phyloP scores from a whole-genome alignment of 306 rosid genomes.

The Dalbergia cochinchinensis region DNA sequence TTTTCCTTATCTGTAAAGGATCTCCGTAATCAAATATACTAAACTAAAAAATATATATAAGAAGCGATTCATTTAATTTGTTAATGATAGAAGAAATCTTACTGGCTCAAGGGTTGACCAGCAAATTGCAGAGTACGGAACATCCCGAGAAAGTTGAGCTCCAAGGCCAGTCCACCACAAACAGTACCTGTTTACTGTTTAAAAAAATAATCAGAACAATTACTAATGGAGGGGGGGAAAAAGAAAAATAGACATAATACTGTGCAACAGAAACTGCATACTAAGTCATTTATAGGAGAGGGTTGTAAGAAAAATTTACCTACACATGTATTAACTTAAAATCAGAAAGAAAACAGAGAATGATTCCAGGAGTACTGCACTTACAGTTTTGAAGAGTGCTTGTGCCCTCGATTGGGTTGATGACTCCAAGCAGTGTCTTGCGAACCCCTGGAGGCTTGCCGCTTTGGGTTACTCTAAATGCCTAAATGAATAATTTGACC shows the following conservation, averaged over 20 bases:
- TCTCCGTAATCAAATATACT: constrained; percentile 43
- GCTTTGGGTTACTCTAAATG: constrained; percentile 65
- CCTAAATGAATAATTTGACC: constrained; percentile 52
- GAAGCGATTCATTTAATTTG: constrained; percentile 4
- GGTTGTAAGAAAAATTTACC: background rate
- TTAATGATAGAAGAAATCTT: constrained; percentile 41
- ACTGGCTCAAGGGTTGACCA: constrained; percentile 98
- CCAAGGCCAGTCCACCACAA: constrained; percentile 98
- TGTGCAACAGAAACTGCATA: constrained; percentile 22
- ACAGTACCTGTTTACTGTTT: constrained; percentile 73
- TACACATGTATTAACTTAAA: constrained; percentile 26
- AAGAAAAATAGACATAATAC: constrained; percentile 27
- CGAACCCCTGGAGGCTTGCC: constrained; percentile 83
- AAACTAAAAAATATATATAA: constrained; percentile 11
- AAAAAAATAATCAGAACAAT: constrained; percentile 10
- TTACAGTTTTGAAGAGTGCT: constrained; percentile 64
- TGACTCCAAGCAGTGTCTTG: constrained; percentile 80
- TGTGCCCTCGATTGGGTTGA: constrained; percentile 59
- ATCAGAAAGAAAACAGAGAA: constrained; percentile 33
- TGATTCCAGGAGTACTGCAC: constrained; percentile 22
- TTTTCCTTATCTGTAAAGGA: constrained; percentile 71
- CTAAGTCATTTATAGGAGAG: background rate
- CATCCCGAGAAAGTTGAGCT: constrained; percentile 93
- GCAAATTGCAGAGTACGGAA: constrained; percentile 96
- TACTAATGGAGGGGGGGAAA: constrained; percentile 34